Percentiles rank a stretch among this genome's conserved stretches.
These are phyloP conservation scores for Lepidium aucheri DNA, from an alignment of 345 rosid species.

Conservation along the genomic window DNA sequence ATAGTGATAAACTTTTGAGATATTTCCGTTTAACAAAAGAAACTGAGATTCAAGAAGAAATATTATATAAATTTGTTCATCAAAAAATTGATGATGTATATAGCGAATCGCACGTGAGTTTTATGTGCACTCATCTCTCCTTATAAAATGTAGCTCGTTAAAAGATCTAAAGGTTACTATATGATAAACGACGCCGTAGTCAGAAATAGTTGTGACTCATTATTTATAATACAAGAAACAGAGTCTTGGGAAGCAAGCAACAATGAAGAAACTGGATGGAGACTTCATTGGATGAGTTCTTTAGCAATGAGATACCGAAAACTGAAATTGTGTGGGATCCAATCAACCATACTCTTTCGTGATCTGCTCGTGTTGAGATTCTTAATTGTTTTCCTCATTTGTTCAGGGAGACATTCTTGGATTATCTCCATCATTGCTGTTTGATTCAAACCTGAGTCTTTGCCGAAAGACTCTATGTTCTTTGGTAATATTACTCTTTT, in stretches of 20 bases:
- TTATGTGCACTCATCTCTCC: no score
- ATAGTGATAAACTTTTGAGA: no score
- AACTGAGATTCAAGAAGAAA: no score
- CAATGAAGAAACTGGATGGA: neutral
- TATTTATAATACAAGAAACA: neutral
- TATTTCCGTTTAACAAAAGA: no score
- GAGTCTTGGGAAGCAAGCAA: neutral
- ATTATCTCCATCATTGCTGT: conserved; percentile 56
- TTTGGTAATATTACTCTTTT: conserved; percentile 69
- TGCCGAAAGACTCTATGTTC: conserved; percentile 56
- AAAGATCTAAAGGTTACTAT: no score
- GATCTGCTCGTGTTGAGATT: conserved; percentile 48
- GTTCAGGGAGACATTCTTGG: conserved; percentile 45
- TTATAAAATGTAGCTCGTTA: no score
- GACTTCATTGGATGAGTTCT: conserved; percentile 44
- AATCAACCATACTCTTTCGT: conserved; percentile 50
- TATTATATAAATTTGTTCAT: no score
- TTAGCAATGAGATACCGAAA: conserved; percentile 70
- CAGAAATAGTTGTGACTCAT: no score
- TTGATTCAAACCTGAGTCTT: conserved; percentile 54
- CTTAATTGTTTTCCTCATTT: conserved; percentile 33
- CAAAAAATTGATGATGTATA: no score
- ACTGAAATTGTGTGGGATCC: conserved; percentile 73
- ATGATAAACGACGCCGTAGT: no score
- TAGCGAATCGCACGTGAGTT: no score